Evolutionary conservation across 2,329 filamentous ascomycete genomes (phyloP).

Genomic region (Trichoderma sp.): DNA sequence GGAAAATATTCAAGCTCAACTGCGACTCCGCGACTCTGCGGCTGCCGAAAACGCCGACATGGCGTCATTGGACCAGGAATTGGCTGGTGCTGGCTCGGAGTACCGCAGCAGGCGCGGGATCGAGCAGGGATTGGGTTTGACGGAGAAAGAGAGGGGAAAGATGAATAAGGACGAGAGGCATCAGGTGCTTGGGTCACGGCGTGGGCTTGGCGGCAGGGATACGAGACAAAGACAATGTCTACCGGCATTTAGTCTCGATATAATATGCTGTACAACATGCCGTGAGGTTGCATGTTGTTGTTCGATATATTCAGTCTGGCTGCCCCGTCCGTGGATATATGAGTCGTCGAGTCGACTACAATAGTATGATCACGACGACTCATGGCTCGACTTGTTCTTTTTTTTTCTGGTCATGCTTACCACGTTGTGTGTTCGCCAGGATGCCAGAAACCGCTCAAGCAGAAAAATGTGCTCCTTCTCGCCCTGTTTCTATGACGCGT

Average conservation of each 20-base stretch:
- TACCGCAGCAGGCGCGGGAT: neutral
- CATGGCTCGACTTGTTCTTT: neutral
- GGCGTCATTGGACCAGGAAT: neutral
- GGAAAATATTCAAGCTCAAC: neutral
- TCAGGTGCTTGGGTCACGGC: conserved; percentile 9
- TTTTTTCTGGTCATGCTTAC: neutral
- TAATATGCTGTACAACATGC: neutral
- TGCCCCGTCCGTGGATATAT: neutral
- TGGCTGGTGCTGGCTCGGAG: neutral
- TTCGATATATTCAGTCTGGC: neutral
- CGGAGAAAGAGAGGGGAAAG: neutral
- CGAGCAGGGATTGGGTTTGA: neutral
- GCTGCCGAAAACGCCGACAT: conserved; percentile 1
- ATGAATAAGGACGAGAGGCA: neutral
- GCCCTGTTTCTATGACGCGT: conserved; percentile 7
- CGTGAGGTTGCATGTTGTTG: neutral
- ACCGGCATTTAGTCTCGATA: neutral
- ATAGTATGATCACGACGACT: neutral
- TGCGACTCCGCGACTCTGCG: neutral
- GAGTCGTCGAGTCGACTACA: neutral
- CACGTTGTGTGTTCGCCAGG: neutral
- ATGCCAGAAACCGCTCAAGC: neutral
- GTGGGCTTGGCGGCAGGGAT: neutral
- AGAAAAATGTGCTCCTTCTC: neutral
- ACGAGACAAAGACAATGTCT: neutral